A percentile compares a stretch with the other conserved stretches of the same genome.
These are phyloP conservation scores for Penicillium goetzii DNA, from an alignment of 495 filamentous ascomycete species.

Conservation along the genomic window DNA sequence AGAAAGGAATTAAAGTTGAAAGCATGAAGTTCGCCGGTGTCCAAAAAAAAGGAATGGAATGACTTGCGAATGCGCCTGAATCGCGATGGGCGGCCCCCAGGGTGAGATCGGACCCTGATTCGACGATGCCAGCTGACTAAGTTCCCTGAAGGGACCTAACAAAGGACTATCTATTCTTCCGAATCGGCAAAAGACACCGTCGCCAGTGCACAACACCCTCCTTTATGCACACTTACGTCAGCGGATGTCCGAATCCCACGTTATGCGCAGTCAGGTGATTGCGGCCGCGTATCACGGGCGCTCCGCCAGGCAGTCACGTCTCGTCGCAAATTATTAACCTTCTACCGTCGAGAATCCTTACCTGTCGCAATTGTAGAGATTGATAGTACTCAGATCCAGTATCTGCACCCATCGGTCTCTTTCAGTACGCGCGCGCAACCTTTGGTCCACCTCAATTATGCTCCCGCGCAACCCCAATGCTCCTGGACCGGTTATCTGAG, in stretches of 20 bases:
- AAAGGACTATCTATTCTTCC: slow-evolving; percentile 18
- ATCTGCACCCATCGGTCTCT: background rate
- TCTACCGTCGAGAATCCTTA: background rate
- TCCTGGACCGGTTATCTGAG: slow-evolving; percentile 23
- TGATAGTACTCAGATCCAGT: background rate
- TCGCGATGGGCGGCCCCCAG: slow-evolving; percentile 19
- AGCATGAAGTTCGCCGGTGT: slow-evolving; percentile 10
- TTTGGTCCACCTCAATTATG: slow-evolving; percentile 23
- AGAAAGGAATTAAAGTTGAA: slow-evolving; percentile 22
- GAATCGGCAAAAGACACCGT: slow-evolving; percentile 21
- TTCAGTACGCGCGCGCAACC: slow-evolving; percentile 16
- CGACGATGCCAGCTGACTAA: slow-evolving; percentile 15
- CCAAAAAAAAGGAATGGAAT: slow-evolving; percentile 4
- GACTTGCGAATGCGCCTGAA: slow-evolving; percentile 12
- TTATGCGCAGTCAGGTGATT: slow-evolving; percentile 20
- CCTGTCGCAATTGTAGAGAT: background rate
- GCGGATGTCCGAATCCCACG: background rate
- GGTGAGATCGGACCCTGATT: slow-evolving; percentile 13
- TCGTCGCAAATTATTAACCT: slow-evolving; percentile 4
- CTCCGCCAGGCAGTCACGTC: slow-evolving; percentile 21
- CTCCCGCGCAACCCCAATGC: slow-evolving; percentile 26
- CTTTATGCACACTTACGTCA: slow-evolving; percentile 10
- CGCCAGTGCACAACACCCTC: background rate
- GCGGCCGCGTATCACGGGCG: slow-evolving; percentile 15
- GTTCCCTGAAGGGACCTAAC: background rate